phyloP scores from a whole-genome alignment of 2,329 filamentous ascomycete species.

The Neopestalotiopsis rosae region DNA sequence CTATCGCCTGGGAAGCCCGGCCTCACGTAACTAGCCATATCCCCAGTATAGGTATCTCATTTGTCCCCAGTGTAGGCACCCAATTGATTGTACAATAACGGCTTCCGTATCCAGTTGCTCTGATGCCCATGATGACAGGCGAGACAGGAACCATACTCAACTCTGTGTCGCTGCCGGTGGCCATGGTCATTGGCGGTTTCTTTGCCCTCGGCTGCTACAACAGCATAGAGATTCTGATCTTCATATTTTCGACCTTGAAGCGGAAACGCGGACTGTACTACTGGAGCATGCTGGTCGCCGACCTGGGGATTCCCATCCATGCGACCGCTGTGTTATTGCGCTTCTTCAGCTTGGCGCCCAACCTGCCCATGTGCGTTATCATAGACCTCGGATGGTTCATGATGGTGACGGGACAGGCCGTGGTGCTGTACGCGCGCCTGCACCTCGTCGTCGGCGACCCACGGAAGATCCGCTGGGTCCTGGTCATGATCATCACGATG shows the following conservation, averaged over 20 bases:
- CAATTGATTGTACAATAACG: background rate
- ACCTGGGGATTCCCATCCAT: constrained; percentile 26
- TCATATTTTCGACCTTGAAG: constrained; percentile 43
- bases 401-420: constrained; percentile 63
- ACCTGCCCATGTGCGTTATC: constrained; percentile 23
- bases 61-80: background rate
- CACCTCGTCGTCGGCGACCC: constrained; percentile 61
- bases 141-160: constrained; percentile 11
- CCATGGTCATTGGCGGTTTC: constrained; percentile 16
- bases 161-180: constrained; percentile 11
- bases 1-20: background rate
- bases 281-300: constrained; percentile 43
- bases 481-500: constrained; percentile 62
- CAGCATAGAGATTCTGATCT: constrained; percentile 42
- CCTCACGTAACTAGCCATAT: no score
- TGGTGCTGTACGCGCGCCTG: constrained; percentile 65
- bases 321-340: constrained; percentile 23
- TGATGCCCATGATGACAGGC: constrained; percentile 8
- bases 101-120: background rate
- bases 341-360: constrained; percentile 24
- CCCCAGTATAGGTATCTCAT: background rate
- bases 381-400: constrained; percentile 57
- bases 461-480: constrained; percentile 50
- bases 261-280: constrained; percentile 47
- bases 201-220: constrained; percentile 29